These are phyloP conservation scores for Pseudopithomyces chartarum DNA, from an alignment of 2,329 filamentous ascomycete species.

Conservation along the genomic window DNA sequence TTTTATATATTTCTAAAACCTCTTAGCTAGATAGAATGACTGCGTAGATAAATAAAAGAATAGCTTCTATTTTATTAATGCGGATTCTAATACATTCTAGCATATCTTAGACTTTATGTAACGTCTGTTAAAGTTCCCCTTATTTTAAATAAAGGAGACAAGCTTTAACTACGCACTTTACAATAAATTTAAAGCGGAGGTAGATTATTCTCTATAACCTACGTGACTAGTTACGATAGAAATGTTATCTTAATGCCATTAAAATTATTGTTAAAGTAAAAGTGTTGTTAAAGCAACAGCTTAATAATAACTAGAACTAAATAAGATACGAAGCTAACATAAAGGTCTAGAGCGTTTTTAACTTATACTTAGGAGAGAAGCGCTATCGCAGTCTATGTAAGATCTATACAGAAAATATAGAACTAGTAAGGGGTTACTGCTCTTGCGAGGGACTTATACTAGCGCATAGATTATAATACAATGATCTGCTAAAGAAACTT, in stretches of 20 bases:
- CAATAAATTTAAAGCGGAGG: conserved; percentile 36
- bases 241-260: conserved; percentile 29
- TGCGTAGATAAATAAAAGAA: conserved; percentile 19
- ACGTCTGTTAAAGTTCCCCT: conserved; percentile 21
- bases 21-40: conserved; percentile 1
- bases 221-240: conserved; percentile 34
- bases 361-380: conserved; percentile 7
- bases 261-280: conserved; percentile 1
- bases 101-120: conserved; percentile 27
- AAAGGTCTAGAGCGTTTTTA: conserved; percentile 10
- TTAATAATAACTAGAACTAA: background rate
- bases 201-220: conserved; percentile 40
- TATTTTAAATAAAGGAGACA: conserved; percentile 39
- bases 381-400: background rate
- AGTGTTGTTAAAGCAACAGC: background rate
- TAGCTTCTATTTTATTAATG: conserved; percentile 47
- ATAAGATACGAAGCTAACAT: conserved; percentile 1
- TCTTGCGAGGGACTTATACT: background rate
- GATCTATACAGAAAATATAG: too few relatives aligned
- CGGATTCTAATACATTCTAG: conserved; percentile 42
- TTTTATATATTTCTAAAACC: background rate
- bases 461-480: background rate
- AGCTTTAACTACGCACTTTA: conserved; percentile 45
- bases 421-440: background rate
- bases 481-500: background rate